Evolutionary conservation across 1,139 yeast species (phyloP).

Genomic region (Yamadazyma triangularis): DNA sequence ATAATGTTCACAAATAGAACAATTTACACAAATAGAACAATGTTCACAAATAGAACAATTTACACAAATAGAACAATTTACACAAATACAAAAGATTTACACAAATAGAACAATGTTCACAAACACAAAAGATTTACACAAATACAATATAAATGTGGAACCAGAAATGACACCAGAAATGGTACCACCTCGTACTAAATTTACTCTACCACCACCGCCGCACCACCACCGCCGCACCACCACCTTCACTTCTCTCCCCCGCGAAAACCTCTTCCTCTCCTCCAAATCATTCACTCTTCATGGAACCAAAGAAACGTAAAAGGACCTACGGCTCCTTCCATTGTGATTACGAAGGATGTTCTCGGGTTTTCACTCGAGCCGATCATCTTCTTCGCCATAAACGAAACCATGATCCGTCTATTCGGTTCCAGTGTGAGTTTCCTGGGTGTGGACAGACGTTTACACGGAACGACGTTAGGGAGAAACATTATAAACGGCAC

Average conservation of each 20-base stretch:
- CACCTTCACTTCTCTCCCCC: neutral
- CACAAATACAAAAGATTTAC: too few relatives aligned
- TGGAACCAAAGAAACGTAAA: constrained; percentile 7
- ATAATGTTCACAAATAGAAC: too few relatives aligned
- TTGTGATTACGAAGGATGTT: constrained; percentile 20
- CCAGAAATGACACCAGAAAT: too few relatives aligned
- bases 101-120: too few relatives aligned
- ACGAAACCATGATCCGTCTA: constrained; percentile 34
- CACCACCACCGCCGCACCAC: neutral
- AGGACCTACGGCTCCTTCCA: constrained; percentile 12
- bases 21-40: too few relatives aligned
- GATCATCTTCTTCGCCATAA: constrained; percentile 38
- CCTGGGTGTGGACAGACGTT: constrained; percentile 31
- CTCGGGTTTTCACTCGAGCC: constrained; percentile 29
- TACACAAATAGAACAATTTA: too few relatives aligned
- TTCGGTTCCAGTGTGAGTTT: constrained; percentile 20
- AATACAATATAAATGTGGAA: too few relatives aligned
- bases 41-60: too few relatives aligned
- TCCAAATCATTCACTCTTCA: neutral
- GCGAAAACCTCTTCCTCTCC: neutral
- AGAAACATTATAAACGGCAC: constrained; percentile 31
- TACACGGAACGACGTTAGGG: constrained; percentile 33
- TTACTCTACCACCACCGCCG: neutral
- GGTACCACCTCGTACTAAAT: too few relatives aligned
- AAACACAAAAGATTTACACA: too few relatives aligned